A percentile compares a stretch with the other conserved stretches of the same genome.
These are phyloP conservation scores for Psilocybe cubensis DNA, from an alignment of 768 basidiomycete species.

Conservation along the genomic window DNA sequence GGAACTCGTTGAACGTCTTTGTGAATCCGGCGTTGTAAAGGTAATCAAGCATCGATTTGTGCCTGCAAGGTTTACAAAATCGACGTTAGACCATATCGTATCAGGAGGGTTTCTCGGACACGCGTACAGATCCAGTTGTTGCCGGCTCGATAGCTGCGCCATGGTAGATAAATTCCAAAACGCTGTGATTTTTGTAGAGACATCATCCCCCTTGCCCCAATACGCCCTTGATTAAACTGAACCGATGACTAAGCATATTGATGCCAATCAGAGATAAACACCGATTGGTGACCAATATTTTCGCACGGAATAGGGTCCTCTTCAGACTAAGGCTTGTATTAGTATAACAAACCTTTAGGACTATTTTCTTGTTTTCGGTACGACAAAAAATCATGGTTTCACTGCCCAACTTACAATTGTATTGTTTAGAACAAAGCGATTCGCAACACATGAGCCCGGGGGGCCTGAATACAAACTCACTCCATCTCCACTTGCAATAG, in stretches of 20 bases:
- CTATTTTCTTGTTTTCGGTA: too few species aligned
- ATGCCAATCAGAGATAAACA: constrained; percentile 1
- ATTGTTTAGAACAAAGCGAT: too few species aligned
- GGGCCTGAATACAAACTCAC: too few species aligned
- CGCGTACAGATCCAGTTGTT: constrained; percentile 32
- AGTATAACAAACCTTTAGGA: too few species aligned
- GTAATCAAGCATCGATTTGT: constrained; percentile 84
- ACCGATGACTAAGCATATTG: neutral
- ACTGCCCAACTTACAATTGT: too few species aligned
- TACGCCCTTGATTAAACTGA: neutral
- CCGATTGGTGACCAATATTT: neutral
- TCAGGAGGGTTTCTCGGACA: constrained; percentile 3
- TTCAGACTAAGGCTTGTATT: too few species aligned
- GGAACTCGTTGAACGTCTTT: constrained; percentile 56
- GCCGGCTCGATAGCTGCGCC: constrained; percentile 31
- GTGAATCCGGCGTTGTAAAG: constrained; percentile 67
- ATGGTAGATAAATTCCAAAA: constrained; percentile 14
- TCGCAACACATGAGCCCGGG: too few species aligned
- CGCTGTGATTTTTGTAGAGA: constrained; percentile 4
- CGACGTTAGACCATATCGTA: constrained; percentile 13
- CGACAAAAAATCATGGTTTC: too few species aligned
- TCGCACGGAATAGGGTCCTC: neutral
- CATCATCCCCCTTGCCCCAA: neutral
- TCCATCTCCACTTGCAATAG: too few species aligned
- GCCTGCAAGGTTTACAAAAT: constrained; percentile 51